These are phyloP conservation scores for Sphaerulina populicola DNA, from an alignment of 2,329 filamentous ascomycete species.

Conservation along the genomic window DNA sequence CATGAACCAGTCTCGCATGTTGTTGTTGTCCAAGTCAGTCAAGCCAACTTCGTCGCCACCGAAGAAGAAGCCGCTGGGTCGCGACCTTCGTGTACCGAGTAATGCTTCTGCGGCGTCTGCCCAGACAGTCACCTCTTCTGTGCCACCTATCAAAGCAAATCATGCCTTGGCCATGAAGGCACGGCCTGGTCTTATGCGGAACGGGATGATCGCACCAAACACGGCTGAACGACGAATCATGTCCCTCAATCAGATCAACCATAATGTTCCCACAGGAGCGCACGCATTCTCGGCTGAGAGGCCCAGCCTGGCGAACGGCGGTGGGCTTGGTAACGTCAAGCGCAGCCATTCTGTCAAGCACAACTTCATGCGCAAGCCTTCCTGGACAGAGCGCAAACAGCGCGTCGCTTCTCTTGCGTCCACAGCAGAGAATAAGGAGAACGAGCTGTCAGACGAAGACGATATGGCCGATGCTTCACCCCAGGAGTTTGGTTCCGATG, in stretches of 20 bases:
- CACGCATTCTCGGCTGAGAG: conserved; percentile 31
- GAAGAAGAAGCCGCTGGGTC: conserved; percentile 34
- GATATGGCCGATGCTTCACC: conserved; percentile 25
- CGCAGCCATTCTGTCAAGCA: conserved; percentile 35
- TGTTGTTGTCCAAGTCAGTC: conserved; percentile 65
- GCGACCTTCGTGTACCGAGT: conserved; percentile 36
- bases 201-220: conserved; percentile 30
- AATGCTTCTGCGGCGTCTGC: conserved; percentile 38
- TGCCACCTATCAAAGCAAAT: conserved; percentile 27
- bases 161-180: conserved; percentile 44
- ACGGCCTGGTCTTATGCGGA: conserved; percentile 37
- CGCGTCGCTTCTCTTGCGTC: conserved; percentile 22
- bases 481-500: conserved; percentile 22
- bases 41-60: conserved; percentile 33
- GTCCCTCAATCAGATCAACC: conserved; percentile 81
- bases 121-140: conserved; percentile 33
- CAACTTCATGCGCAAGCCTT: conserved; percentile 27
- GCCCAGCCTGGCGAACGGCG: conserved; percentile 23
- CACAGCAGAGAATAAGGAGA: conserved; percentile 39
- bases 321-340: conserved; percentile 25
- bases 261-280: conserved; percentile 52
- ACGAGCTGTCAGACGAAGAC: conserved; percentile 40
- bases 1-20: conserved; percentile 85
- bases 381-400: conserved; percentile 28
- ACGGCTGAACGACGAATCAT: conserved; percentile 62